Base-by-base conservation (phyloP, 2,329 filamentous ascomycete species). In the Penicillium verrucosum region DNA sequence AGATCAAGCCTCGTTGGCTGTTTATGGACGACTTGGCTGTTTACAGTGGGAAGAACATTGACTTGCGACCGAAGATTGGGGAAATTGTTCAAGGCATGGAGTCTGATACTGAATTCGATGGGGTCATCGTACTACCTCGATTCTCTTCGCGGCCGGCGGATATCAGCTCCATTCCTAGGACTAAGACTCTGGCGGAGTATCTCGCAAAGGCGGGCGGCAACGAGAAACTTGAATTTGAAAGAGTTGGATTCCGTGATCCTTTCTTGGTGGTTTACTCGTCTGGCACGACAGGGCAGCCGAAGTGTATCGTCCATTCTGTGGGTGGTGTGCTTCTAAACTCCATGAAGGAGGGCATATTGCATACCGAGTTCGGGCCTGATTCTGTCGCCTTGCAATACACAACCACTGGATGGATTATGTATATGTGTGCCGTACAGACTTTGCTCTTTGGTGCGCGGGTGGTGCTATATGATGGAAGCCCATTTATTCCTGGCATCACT, bases 331-430 rank as follows among this genome's bases (percentile, higher is more conserved):
- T 76, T 16, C 58, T 77, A 41, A 74, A 68, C 34, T 60, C 71
- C 2, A 72, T 71, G 40, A 87, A 92, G 68, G 90, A 95, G 70
- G 78, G 76, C 1, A 72, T 69, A 23, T 67, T 87, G 23, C 83
- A 87, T 62, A 71, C 77, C 7, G 61, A 81, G 47, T 64, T 80
- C 41, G 70, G 71, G 0, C 68, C 78, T 0, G 69, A 70, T 8
- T 79, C 70, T 16, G 77, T 80, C 0, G 68, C 74, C 9, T 62
- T 87, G 34, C 85, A 87, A 66, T 87, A 84, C 65, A 87, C 85
- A 1, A 88, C 85, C 0, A 91, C 88, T 0, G 88, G 89, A 0
- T 95, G 90, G 90, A 94, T 96, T 74, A 95, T 96, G 90, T 94
- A 93, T 69, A 77, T 92, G 9, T 75, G 79, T 3, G 82, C 81